Conservation (phyloP, 2,329 filamentous ascomycete genomes). For the Clarireedia hainanense region DNA sequence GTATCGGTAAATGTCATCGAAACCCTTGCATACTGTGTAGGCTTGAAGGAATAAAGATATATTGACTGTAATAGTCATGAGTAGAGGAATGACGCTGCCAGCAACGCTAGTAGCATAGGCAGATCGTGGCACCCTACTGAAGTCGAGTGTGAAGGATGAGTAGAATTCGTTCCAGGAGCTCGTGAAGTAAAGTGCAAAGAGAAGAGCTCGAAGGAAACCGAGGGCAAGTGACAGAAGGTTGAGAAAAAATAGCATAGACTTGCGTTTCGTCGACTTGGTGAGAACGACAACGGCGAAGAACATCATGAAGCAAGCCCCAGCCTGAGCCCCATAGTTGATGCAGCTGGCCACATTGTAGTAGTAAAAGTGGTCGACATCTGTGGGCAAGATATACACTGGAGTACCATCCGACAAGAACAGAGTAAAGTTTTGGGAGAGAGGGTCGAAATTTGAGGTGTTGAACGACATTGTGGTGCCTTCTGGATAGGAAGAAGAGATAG, state of each 20-base stretch:
- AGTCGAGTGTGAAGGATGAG: conserved; percentile 40
- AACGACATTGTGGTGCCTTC: not conserved
- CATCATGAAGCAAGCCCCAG: conserved; percentile 51
- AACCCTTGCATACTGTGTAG: conserved; percentile 45
- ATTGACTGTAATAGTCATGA: conserved; percentile 49
- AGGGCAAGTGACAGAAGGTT: conserved; percentile 48
- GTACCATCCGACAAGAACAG: conserved; percentile 38
- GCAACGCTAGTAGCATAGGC: conserved; percentile 41
- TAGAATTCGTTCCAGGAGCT: conserved; percentile 45
- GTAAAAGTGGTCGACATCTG: conserved; percentile 37
- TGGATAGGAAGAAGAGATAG: not conserved
- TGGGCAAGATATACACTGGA: conserved; percentile 34
- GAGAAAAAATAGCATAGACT: conserved; percentile 49
- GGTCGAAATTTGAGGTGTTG: conserved; percentile 34
- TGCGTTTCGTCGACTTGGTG: conserved; percentile 49
- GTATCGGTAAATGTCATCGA: conserved; percentile 36
- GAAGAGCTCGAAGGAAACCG: conserved; percentile 43
- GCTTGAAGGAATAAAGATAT: conserved; percentile 55
- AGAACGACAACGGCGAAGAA: conserved; percentile 50
- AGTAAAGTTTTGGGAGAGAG: conserved; percentile 43
- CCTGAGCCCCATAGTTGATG: conserved; percentile 52
- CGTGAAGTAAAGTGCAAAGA: conserved; percentile 43
- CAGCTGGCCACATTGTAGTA: conserved; percentile 39
- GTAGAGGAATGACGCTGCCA: conserved; percentile 39
- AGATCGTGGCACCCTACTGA: conserved; percentile 32